These are phyloP conservation scores for Zostera marina DNA, from an alignment of 116 monocot species.

Conservation along the genomic window DNA sequence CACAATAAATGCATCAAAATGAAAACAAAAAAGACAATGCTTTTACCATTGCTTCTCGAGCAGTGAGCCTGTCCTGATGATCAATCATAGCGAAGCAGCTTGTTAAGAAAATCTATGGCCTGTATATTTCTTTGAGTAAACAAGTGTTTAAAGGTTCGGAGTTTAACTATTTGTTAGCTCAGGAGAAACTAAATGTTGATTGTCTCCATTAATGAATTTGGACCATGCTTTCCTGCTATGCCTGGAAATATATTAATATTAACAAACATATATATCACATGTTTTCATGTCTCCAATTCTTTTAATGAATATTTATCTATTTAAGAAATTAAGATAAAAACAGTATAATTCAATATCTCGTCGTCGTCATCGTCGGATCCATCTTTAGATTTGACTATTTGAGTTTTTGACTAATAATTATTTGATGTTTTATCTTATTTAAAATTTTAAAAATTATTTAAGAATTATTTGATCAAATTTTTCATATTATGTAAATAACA, in stretches of 20 bases:
- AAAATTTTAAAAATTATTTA: too few relatives aligned
- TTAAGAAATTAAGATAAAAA: too few relatives aligned
- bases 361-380: too few relatives aligned
- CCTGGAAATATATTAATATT: slow-evolving; percentile 27
- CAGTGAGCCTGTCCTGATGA: slow-evolving; percentile 90
- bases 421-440: too few relatives aligned
- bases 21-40: not conserved
- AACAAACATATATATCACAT: too few relatives aligned
- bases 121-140: slow-evolving; percentile 12
- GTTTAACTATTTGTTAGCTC: slow-evolving; percentile 32
- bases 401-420: too few relatives aligned
- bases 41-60: slow-evolving; percentile 89
- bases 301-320: not conserved
- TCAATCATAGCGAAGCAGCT: slow-evolving; percentile 91
- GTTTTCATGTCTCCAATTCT: too few relatives aligned
- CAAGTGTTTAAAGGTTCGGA: not conserved
- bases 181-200: slow-evolving; percentile 92
- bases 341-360: too few relatives aligned
- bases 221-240: slow-evolving; percentile 97
- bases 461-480: too few relatives aligned
- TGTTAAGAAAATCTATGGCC: slow-evolving; percentile 98
- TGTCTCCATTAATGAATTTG: slow-evolving; percentile 86
- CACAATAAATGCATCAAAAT: not conserved
- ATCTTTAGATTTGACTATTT: too few relatives aligned
- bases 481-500: too few relatives aligned